phyloP scores from a whole-genome alignment of 768 basidiomycete genomes.

The Lactarius indigo region DNA sequence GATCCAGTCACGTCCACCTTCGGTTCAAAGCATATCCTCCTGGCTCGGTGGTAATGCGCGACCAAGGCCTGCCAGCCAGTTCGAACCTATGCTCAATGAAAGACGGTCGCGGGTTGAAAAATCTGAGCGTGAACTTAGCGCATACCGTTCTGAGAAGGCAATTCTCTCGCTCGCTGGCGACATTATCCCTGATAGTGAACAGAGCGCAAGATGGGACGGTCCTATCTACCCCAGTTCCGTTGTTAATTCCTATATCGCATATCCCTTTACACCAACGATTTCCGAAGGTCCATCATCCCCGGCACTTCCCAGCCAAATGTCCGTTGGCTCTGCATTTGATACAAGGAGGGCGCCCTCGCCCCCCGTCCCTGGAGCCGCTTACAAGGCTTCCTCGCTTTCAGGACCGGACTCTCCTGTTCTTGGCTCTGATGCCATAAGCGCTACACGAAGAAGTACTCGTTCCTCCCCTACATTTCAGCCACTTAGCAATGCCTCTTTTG shows the following conservation, averaged over 20 bases:
- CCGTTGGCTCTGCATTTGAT: background rate
- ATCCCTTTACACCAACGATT: background rate
- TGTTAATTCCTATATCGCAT: background rate
- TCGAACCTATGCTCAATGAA: constrained; percentile 28
- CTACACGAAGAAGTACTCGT: background rate
- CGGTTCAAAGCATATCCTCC: constrained; percentile 29
- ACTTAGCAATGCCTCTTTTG: background rate
- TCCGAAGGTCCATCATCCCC: background rate
- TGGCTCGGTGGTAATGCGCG: constrained; percentile 34
- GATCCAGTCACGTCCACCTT: background rate
- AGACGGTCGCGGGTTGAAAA: constrained; percentile 35
- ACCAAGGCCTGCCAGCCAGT: constrained; percentile 31
- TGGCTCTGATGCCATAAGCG: background rate
- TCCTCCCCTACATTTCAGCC: background rate
- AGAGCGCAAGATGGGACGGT: constrained; percentile 24
- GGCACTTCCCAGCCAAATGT: background rate
- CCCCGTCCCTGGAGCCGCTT: background rate
- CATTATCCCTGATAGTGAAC: constrained; percentile 13
- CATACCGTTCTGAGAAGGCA: constrained; percentile 6
- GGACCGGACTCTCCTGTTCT: constrained; percentile 16
- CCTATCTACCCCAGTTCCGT: constrained; percentile 25
- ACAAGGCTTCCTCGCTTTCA: background rate
- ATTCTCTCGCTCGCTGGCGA: constrained; percentile 3
- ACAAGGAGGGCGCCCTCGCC: background rate
- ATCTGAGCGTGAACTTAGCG: constrained; percentile 31